Evolutionary conservation across 164 flowering plant species (phyloP).

Genomic region (Berberis vulgaris): DNA sequence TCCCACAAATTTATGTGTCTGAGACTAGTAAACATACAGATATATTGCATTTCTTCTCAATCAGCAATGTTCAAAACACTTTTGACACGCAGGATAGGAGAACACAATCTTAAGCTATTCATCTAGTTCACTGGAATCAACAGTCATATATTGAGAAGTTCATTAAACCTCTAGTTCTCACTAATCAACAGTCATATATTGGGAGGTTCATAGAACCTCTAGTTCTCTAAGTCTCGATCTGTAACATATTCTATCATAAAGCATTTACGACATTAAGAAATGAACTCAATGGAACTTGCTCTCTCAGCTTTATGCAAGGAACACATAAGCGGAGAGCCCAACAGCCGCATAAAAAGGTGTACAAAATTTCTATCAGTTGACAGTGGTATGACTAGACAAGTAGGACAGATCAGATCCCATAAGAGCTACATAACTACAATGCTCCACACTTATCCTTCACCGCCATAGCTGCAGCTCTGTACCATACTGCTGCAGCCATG

Average conservation of each 20-base stretch:
- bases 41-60: too few species aligned
- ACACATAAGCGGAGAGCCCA: constrained; percentile 57
- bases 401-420: constrained; percentile 1
- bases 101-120: too few species aligned
- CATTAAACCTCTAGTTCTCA: too few species aligned
- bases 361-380: constrained; percentile 13
- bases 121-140: too few species aligned
- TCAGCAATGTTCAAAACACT: too few species aligned
- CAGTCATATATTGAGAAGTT: too few species aligned
- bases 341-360: constrained; percentile 5
- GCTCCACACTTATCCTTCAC: constrained; percentile 34
- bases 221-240: too few species aligned
- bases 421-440: neutral
- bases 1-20: too few species aligned
- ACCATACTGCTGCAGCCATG: constrained; percentile 93
- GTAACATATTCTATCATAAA: neutral
- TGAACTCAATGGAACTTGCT: constrained; percentile 15
- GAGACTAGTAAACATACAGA: too few species aligned
- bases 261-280: neutral
- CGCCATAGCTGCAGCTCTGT: constrained; percentile 82
- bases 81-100: too few species aligned
- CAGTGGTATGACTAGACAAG: constrained; percentile 2
- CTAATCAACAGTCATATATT: too few species aligned
- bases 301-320: constrained; percentile 34
- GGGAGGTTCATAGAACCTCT: too few species aligned